Conservation (phyloP, 2,329 filamentous ascomycete genomes). For the Verticillium zaregamsianum region DNA sequence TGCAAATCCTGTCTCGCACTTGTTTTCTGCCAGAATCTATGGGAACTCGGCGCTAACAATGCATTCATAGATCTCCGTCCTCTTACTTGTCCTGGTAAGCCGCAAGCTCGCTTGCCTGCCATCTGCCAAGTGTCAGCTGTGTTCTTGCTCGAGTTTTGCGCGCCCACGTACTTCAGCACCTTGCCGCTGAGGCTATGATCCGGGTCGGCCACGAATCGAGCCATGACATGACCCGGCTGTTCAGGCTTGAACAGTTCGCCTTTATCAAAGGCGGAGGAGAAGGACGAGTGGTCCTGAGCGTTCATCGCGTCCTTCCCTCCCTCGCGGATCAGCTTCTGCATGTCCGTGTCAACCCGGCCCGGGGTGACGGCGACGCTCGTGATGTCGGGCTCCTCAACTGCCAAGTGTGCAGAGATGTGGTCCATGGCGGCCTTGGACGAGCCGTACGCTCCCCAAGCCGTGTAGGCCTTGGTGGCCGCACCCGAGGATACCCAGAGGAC, state of each 20-base stretch:
- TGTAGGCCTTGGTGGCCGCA: constrained; percentile 62
- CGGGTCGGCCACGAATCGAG: constrained; percentile 65
- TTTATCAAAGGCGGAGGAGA: constrained; percentile 63
- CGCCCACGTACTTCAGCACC: constrained; percentile 58
- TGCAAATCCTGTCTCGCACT: constrained; percentile 19
- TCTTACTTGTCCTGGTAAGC: constrained; percentile 40
- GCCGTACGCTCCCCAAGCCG: constrained; percentile 77
- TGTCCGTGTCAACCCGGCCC: constrained; percentile 81
- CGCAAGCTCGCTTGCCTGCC: constrained; percentile 48
- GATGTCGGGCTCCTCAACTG: constrained; percentile 72
- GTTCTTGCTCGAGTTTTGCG: constrained; percentile 11
- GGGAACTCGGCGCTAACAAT: constrained; percentile 8
- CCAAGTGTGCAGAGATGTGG: constrained; percentile 69
- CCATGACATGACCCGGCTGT: constrained; percentile 82
- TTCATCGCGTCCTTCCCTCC: constrained; percentile 45
- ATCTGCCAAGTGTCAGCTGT: constrained; percentile 33
- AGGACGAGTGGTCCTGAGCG: constrained; percentile 58
- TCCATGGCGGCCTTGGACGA: constrained; percentile 81
- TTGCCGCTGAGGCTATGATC: constrained; percentile 68
- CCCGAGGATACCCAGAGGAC: constrained; percentile 80
- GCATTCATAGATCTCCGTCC: not conserved
- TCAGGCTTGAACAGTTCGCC: constrained; percentile 76
- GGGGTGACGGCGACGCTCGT: constrained; percentile 70
- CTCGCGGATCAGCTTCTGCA: constrained; percentile 81
- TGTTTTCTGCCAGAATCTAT: not conserved